Evolutionary conservation across 176 grass and related monocot species (phyloP).

Genomic region (Ampelocalamus luodianensis): DNA sequence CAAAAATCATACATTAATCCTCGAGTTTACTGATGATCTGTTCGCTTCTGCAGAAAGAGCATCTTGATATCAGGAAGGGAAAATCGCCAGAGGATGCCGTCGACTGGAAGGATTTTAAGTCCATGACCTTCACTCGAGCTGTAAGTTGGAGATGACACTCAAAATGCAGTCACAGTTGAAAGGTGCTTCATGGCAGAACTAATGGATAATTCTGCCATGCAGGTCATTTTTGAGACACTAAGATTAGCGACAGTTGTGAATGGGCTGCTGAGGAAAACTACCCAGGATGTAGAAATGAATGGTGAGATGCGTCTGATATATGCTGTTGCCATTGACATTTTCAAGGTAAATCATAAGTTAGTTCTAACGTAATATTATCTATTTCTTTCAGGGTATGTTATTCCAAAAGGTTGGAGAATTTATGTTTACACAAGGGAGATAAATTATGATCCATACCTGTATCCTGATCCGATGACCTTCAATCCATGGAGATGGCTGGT

Average conservation of each 20-base stretch:
- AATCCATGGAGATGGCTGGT: constrained; percentile 99
- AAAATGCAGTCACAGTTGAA: constrained; percentile 6
- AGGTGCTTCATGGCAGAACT: constrained; percentile 12
- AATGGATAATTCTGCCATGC: constrained; percentile 19
- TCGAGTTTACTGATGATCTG: constrained; percentile 28
- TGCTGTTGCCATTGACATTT: not conserved
- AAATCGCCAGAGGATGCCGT: constrained; percentile 61
- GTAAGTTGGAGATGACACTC: constrained; percentile 53
- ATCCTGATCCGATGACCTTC: constrained; percentile 80
- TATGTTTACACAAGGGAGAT: constrained; percentile 99
- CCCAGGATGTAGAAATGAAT: constrained; percentile 87
- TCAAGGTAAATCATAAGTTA: not conserved
- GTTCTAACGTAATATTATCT: constrained; percentile 14
- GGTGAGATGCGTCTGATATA: constrained; percentile 50
- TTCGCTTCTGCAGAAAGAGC: constrained; percentile 66
- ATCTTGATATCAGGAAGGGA: constrained; percentile 65
- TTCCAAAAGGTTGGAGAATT: constrained; percentile 91
- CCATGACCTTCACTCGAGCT: constrained; percentile 87
- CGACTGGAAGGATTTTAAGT: constrained; percentile 83
- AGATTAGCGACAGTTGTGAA: constrained; percentile 95
- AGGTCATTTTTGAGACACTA: constrained; percentile 90
- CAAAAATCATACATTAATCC: not conserved
- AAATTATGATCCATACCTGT: constrained; percentile 87
- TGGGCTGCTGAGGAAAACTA: constrained; percentile 93
- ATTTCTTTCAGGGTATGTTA: constrained; percentile 73